Conservation (phyloP, 129 eudicot genomes). For the Escallonia rubra region DNA sequence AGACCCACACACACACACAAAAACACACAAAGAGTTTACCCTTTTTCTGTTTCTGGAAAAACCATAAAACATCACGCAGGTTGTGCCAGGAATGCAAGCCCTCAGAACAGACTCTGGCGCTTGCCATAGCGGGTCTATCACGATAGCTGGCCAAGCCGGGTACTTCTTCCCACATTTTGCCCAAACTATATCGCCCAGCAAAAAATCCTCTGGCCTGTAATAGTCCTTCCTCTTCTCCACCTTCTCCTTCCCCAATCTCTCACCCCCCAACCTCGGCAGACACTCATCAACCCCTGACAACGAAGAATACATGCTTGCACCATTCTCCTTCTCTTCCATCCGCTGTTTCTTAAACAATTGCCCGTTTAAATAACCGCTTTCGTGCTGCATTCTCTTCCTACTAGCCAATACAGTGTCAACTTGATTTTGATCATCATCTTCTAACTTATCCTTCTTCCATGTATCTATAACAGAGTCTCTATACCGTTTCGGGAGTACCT, state of each 20-base stretch:
- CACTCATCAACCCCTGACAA: slow-evolving; percentile 10
- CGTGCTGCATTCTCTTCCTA: slow-evolving; percentile 24
- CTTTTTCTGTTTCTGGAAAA: slow-evolving; percentile 60
- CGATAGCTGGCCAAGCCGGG: slow-evolving; percentile 91
- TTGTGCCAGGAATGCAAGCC: slow-evolving; percentile 63
- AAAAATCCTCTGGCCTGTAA: slow-evolving; percentile 51
- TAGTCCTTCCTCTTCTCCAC: slow-evolving; percentile 30
- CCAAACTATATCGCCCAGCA: slow-evolving; percentile 73
- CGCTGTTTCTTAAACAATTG: slow-evolving; percentile 27
- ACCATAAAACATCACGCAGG: slow-evolving; percentile 88
- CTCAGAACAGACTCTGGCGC: slow-evolving; percentile 67
- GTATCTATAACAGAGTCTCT: slow-evolving; percentile 40
- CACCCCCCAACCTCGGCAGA: neutral
- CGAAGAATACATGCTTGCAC: neutral
- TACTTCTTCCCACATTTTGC: slow-evolving; percentile 69
- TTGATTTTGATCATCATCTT: slow-evolving; percentile 15
- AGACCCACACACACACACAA: neutral
- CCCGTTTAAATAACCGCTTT: slow-evolving; percentile 6
- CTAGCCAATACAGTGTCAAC: slow-evolving; percentile 7
- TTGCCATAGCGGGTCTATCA: slow-evolving; percentile 65
- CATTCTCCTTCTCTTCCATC: neutral
- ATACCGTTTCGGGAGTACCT: slow-evolving; percentile 43
- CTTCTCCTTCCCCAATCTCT: slow-evolving; percentile 19
- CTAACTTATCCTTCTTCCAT: slow-evolving; percentile 44
- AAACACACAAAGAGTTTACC: slow-evolving; percentile 32